Evolutionary conservation across 148 eudicot genomes (phyloP).

Genomic region (Chenopodium suecicum): DNA sequence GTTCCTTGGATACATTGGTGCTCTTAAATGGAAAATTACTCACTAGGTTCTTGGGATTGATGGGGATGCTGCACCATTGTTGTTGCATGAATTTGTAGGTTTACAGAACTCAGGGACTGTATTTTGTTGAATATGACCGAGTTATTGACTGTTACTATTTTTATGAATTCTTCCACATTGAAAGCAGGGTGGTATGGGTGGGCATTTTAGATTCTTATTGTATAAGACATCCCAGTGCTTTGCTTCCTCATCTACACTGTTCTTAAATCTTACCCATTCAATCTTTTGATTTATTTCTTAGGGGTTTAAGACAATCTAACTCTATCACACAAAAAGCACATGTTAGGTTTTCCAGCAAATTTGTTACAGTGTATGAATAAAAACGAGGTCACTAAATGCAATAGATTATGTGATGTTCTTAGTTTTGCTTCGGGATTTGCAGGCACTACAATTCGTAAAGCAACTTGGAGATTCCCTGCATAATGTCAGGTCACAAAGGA

Average conservation of each 20-base stretch:
- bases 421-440: slow-evolving; percentile 28
- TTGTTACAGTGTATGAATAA: background rate
- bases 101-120: background rate
- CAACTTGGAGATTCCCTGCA: slow-evolving; percentile 86
- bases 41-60: slow-evolving; percentile 1
- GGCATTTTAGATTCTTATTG: background rate
- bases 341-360: background rate
- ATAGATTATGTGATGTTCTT: slow-evolving; percentile 4
- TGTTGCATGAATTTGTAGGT: slow-evolving; percentile 1
- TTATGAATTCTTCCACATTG: background rate
- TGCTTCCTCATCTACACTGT: background rate
- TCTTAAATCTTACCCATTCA: background rate
- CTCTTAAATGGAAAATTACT: background rate
- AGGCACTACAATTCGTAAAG: slow-evolving; percentile 82
- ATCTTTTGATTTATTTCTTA: background rate
- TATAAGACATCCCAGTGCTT: background rate
- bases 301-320: background rate
- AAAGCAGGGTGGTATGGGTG: background rate
- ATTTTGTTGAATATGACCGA: background rate
- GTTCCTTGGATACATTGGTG: background rate
- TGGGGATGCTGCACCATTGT: background rate
- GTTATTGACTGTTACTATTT: background rate
- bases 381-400: background rate
- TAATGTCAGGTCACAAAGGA: slow-evolving; percentile 44
- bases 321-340: background rate